These are phyloP conservation scores for Incumbomyces lentus DNA, from an alignment of 2,329 filamentous ascomycete species.

Conservation along the genomic window DNA sequence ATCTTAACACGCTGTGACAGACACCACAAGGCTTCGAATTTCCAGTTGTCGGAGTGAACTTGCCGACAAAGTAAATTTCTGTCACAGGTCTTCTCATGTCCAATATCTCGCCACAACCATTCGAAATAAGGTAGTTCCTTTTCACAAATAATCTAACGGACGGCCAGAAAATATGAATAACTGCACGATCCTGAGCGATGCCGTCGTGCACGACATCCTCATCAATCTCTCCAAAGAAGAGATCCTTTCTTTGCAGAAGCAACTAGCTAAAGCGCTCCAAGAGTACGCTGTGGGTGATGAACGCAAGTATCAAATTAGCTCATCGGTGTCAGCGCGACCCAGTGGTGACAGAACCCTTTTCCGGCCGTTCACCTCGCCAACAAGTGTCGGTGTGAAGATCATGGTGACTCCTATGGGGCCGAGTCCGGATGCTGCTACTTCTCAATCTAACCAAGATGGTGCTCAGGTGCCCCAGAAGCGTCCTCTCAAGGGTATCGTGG, in stretches of 20 bases:
- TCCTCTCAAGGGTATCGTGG: background rate
- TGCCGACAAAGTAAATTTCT: too few relatives aligned
- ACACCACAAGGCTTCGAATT: too few relatives aligned
- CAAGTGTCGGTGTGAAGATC: conserved; percentile 4
- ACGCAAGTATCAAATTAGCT: conserved; percentile 2
- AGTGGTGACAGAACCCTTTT: conserved; percentile 5
- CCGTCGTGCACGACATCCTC: conserved; percentile 5
- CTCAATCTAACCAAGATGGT: background rate
- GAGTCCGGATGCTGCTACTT: background rate
- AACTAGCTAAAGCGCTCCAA: background rate
- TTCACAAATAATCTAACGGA: too few relatives aligned
- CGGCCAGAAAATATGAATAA: too few relatives aligned
- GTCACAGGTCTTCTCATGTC: too few relatives aligned
- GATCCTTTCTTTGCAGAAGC: background rate
- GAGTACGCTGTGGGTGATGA: background rate
- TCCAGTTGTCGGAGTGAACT: too few relatives aligned
- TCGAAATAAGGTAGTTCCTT: too few relatives aligned
- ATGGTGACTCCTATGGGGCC: background rate
- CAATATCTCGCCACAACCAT: too few relatives aligned
- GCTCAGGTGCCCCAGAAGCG: background rate
- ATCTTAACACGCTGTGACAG: too few relatives aligned
- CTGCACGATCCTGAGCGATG: conserved; percentile 3
- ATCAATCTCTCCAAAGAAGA: conserved; percentile 4
- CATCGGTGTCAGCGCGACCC: background rate
- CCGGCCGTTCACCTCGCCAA: background rate